Evolutionary conservation across 1,139 yeast genomes (phyloP), one percentile per base, ranked within the genome.

Genomic region (Yamadazyma conglobata): DNA sequence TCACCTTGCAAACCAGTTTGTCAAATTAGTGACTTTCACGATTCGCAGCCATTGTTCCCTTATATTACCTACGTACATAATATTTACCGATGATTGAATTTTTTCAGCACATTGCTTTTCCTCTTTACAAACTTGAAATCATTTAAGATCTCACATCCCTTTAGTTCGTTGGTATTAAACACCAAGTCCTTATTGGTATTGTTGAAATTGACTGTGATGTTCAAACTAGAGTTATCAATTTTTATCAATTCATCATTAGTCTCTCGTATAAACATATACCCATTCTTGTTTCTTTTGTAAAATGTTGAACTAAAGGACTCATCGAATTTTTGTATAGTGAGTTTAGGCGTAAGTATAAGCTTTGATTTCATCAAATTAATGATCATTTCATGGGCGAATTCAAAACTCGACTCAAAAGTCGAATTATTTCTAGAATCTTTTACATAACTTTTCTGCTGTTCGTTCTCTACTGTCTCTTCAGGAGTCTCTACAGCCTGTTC

Each of bases 201-300:
- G 4, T 34, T 38, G 9, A 44, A 21, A 12, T 31, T 29, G n/a
- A 42, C 32, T 7, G 22, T 17, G 9, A 35, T 12, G 2, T 26
- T 35, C 16, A 35, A 25, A 4, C 19, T 33, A 22, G 22, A 25
- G 21, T 44, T 44, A 19, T 44, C 46, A 5, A 43, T 32, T 19
- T 44, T 44, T 6, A 44, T 42, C 17, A 44, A 30, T 18, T 44
- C 48, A 31, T 44, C 48, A 25, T 44, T 52, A 10, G 64, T 54
- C 32, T 62, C 69, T 25, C 54, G 48, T 10, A 56, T 58, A 38
- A 61, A 62, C 69, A 62, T 62, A 38, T 60, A 62, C 10, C 66
- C 65, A 29, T 57, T 58, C 10, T 43, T 35, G 27, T 61, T 61
- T 22, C 69, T 40, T 35, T 57, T 58, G 40, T 61, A 62, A 35